Base-by-base conservation (phyloP, 208 protist species). In the Leishmania mexicana region DNA sequence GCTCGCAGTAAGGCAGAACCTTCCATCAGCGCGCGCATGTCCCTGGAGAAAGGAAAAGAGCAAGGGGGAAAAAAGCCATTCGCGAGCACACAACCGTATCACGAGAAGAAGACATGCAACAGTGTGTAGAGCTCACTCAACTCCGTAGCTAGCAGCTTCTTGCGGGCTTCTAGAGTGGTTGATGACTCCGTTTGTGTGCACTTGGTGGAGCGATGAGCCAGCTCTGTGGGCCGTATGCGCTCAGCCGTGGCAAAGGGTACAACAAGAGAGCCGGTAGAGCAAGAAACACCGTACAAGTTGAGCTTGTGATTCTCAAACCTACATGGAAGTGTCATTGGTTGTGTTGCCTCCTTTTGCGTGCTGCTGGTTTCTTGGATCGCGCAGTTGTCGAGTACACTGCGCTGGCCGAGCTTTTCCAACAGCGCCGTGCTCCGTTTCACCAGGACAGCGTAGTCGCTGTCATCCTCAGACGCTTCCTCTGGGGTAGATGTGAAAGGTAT, bases 71-170 rank as follows among this genome's bases (percentile, higher is more conserved):
- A 62, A 58, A 58, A 42, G 72, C 10, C 4, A 40, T 11, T 57
- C 19, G 31, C 11, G 10, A 38, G n/a, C 17, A 76, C 24, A 15
- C 47, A 6, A 19, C 31, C 31, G 5, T 45, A 21, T 76, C 49
- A 76, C 21, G 90, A 91, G 82, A 93, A 90, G 65, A 94, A 90
- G 35, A 93, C 78, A 76, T 93, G 90, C 47, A 96, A 83, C 42
- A 92, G 84, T 45, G 88, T 92, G 80, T 92, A 89, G 49, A 96
- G 79, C 78, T 91, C 89, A 75, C 89, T 88, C 28, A 96, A 74
- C 73, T 92, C 86, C 17, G 79, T 54, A 3, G 83, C 73, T 13
- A 93, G 81, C 45, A 85, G 81, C 57, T 67, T 51, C 64, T 84
- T 83, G 35, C 83, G 75, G 10, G 65, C 76, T 1, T 75, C 70